phyloP scores from a whole-genome alignment of 2,329 filamentous ascomycete species.

The Pseudocercospora ulei region DNA sequence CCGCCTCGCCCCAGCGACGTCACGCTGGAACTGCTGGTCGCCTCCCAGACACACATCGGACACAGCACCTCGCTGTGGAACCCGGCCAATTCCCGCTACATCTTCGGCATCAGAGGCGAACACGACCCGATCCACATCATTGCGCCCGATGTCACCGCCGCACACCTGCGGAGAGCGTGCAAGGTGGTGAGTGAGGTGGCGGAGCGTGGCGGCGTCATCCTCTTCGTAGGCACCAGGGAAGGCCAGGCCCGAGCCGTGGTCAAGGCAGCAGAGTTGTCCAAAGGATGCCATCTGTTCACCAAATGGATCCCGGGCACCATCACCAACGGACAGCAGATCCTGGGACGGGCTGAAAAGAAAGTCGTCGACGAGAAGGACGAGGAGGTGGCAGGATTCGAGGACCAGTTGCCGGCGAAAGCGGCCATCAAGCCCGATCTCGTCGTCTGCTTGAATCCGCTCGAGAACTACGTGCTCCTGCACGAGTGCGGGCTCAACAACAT shows the following conservation, averaged over 20 bases:
- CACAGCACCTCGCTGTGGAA: conserved; percentile 91
- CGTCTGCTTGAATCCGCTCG: conserved; percentile 80
- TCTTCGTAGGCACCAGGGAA: conserved; percentile 80
- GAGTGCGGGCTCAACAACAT: conserved; percentile 83
- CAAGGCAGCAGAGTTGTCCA: conserved; percentile 64
- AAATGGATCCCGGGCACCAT: conserved; percentile 87
- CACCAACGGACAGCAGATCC: conserved; percentile 84
- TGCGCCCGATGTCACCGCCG: conserved; percentile 75
- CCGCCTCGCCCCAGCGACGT: conserved; percentile 71
- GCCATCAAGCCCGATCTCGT: conserved; percentile 80
- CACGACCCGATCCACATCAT: conserved; percentile 66
- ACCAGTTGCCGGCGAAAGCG: conserved; percentile 52
- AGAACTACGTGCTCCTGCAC: conserved; percentile 82
- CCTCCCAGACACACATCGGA: conserved; percentile 77
- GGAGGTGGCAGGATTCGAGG: conserved; percentile 53
- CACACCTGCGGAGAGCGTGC: conserved; percentile 84
- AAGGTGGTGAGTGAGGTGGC: conserved; percentile 82
- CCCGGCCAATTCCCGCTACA: conserved; percentile 85
- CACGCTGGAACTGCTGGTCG: conserved; percentile 81
- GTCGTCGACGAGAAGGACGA: conserved; percentile 69
- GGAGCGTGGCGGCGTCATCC: conserved; percentile 68
- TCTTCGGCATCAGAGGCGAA: conserved; percentile 77
- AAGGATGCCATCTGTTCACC: conserved; percentile 79
- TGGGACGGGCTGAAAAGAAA: conserved; percentile 58
- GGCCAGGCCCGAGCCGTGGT: conserved; percentile 76